These are phyloP conservation scores for Penicillium sp. DNA, from an alignment of 2,329 filamentous ascomycete genomes.

Conservation along the genomic window DNA sequence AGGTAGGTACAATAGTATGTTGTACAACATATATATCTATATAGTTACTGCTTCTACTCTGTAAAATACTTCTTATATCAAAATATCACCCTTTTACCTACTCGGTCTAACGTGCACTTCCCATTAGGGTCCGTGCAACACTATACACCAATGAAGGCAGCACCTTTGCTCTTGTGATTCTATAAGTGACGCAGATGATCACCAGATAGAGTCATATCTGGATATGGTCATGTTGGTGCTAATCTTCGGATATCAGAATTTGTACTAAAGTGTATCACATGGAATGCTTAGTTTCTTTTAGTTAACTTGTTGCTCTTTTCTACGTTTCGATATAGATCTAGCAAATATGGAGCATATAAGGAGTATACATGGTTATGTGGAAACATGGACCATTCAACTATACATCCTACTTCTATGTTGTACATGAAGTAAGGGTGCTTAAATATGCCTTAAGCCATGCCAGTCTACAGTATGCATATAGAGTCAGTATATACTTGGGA, in stretches of 20 bases:
- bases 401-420: not conserved
- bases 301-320: not conserved
- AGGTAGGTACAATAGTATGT: not conserved
- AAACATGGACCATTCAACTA: not conserved
- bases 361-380: not conserved
- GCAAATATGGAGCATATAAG: not conserved
- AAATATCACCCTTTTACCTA: not conserved
- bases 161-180: constrained; percentile 12
- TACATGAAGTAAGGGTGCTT: not conserved
- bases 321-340: not conserved
- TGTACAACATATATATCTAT: not conserved
- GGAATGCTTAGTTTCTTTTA: not conserved
- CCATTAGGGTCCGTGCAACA: constrained; percentile 12
- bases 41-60: not conserved
- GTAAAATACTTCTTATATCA: not conserved
- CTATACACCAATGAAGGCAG: constrained; percentile 11
- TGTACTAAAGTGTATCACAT: not conserved
- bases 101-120: not conserved
- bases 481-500: not conserved
- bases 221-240: not conserved
- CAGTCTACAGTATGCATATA: not conserved
- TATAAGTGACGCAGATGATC: constrained; percentile 20
- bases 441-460: not conserved
- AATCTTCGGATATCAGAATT: not conserved
- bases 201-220: constrained; percentile 9